Percentiles rank a stretch among this genome's conserved stretches.
These are phyloP conservation scores for Aspergillus sp. DNA, from an alignment of 2,329 filamentous ascomycete species.

Conservation along the genomic window DNA sequence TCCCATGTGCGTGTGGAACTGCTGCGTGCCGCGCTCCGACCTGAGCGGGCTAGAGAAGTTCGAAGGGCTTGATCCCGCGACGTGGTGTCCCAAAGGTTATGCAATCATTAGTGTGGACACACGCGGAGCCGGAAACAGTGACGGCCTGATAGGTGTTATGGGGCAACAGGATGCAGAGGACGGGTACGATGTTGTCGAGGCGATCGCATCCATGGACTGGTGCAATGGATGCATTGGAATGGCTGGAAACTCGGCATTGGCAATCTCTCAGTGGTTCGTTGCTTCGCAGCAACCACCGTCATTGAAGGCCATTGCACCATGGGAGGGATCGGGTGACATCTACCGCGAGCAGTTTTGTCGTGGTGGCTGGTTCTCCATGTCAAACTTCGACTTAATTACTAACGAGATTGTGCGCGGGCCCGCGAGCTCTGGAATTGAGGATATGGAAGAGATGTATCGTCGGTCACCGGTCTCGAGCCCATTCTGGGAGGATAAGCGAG, in stretches of 20 bases:
- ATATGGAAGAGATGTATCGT: slow-evolving; percentile 49
- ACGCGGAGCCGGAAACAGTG: slow-evolving; percentile 39
- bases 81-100: slow-evolving; percentile 38
- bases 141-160: slow-evolving; percentile 45
- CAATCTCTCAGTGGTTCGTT: slow-evolving; percentile 50
- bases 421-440: slow-evolving; percentile 40
- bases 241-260: slow-evolving; percentile 51
- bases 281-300: slow-evolving; percentile 48
- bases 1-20: slow-evolving; percentile 45
- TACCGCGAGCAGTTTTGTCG: slow-evolving; percentile 54
- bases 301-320: slow-evolving; percentile 51
- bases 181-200: slow-evolving; percentile 52
- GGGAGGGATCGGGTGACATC: slow-evolving; percentile 55
- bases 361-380: slow-evolving; percentile 46
- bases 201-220: slow-evolving; percentile 48
- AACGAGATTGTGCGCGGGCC: slow-evolving; percentile 42
- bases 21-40: slow-evolving; percentile 37
- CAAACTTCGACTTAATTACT: slow-evolving; percentile 49
- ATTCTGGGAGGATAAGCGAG: slow-evolving; percentile 46
- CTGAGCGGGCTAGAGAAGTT: slow-evolving; percentile 47
- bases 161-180: slow-evolving; percentile 52
- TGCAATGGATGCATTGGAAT: slow-evolving; percentile 51
- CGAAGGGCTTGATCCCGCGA: slow-evolving; percentile 48
- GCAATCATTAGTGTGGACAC: slow-evolving; percentile 43
- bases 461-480: slow-evolving; percentile 38